Conservation (phyloP, 2,329 filamentous ascomycete genomes). For the Byssothecium circinans region DNA sequence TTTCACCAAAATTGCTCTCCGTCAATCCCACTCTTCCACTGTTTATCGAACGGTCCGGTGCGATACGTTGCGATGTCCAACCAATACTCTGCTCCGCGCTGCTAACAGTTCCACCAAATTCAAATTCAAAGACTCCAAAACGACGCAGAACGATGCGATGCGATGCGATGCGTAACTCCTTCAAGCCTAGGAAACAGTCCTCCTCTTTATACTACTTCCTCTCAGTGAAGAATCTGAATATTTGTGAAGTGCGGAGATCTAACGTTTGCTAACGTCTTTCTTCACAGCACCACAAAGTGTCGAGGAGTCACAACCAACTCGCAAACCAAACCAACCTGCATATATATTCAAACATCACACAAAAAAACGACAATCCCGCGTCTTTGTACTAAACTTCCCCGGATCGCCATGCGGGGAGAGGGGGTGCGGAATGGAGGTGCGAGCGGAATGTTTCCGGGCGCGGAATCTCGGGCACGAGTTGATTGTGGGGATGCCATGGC, state of each 20-base stretch:
- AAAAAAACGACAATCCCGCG: not conserved
- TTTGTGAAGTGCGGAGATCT: not conserved
- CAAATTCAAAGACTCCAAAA: not conserved
- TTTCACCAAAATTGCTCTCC: not conserved
- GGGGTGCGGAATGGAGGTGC: slow-evolving; percentile 2
- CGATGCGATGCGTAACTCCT: not conserved
- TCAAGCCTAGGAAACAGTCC: no score
- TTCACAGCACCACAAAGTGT: not conserved
- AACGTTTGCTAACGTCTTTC: not conserved
- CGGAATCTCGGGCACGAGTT: not conserved
- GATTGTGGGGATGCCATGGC: not conserved
- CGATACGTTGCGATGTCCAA: no score
- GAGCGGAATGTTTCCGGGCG: slow-evolving; percentile 12
- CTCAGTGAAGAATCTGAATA: no score
- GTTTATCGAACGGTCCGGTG: no score
- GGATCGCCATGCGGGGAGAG: slow-evolving; percentile 8
- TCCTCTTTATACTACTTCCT: not conserved
- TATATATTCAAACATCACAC: not conserved
- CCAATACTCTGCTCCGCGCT: no score
- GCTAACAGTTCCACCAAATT: no score
- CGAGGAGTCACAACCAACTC: not conserved
- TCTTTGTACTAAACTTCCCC: not conserved
- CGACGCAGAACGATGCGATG: not conserved
- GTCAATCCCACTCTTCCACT: not conserved
- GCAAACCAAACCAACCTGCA: no score